Percentiles rank a stretch among this genome's conserved stretches.
Evolutionary conservation across 805 yeast genomes (phyloP).

Genomic region (Brettanomyces sp.): DNA sequence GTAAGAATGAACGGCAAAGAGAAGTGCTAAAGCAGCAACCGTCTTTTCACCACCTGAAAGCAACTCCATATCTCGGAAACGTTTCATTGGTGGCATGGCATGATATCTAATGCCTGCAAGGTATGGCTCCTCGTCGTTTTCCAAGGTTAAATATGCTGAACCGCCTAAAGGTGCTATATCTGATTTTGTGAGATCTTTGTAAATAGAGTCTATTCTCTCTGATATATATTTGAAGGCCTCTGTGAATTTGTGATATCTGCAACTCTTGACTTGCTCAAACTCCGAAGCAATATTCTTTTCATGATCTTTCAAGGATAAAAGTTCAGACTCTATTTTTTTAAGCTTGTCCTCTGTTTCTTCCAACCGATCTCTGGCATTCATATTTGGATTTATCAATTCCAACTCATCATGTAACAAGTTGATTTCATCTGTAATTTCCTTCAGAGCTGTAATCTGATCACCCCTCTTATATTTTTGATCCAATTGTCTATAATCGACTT

Average conservation of each 20-base stretch:
- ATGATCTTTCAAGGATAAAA: constrained; percentile 46
- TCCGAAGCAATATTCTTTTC: constrained; percentile 46
- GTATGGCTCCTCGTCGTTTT: constrained; percentile 87
- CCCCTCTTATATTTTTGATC: constrained; percentile 33
- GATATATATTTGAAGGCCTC: constrained; percentile 73
- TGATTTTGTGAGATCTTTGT: constrained; percentile 77
- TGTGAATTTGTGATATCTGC: constrained; percentile 56
- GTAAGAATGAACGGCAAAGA: constrained; percentile 84
- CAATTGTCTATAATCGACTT: constrained; percentile 42
- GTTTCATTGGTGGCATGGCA: constrained; percentile 93
- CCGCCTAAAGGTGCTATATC: constrained; percentile 76
- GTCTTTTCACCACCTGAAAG: constrained; percentile 96
- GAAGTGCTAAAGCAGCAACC: constrained; percentile 86
- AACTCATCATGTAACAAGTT: constrained; percentile 29
- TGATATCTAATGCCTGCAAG: constrained; percentile 76
- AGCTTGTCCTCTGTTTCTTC: constrained; percentile 56
- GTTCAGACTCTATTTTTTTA: constrained; percentile 54
- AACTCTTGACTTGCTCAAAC: constrained; percentile 50
- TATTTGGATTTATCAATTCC: constrained; percentile 61
- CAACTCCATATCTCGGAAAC: constrained; percentile 86
- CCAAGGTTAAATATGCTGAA: constrained; percentile 80
- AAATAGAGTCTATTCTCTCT: constrained; percentile 59
- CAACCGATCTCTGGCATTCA: constrained; percentile 69
- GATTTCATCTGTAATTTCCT: constrained; percentile 22
- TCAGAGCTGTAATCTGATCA: constrained; percentile 14